These are phyloP conservation scores for Phalaenopsis aphrodite DNA, from an alignment of 106 monocot species.

Conservation along the genomic window DNA sequence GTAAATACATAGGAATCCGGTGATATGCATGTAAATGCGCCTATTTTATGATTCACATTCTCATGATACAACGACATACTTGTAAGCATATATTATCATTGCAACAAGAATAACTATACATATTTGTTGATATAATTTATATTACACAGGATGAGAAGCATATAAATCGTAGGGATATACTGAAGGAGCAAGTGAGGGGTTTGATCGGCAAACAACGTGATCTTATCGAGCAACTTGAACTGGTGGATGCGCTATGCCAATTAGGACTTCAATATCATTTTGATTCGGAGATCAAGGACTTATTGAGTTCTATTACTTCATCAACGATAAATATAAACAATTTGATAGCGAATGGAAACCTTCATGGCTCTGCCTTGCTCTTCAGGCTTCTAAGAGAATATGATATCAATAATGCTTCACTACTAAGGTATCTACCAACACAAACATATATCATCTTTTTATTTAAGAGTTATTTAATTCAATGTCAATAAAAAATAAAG, in stretches of 20 bases:
- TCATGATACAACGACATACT: no score
- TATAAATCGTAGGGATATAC: neutral
- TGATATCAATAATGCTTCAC: neutral
- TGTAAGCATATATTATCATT: neutral
- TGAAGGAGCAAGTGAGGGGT: constrained; percentile 14
- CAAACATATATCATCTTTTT: no score
- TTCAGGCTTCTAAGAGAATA: constrained; percentile 31
- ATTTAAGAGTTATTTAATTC: no score
- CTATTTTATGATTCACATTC: no score
- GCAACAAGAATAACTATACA: neutral
- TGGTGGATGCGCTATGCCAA: constrained; percentile 14
- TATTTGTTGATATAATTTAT: no score
- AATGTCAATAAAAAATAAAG: no score
- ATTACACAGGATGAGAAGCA: neutral
- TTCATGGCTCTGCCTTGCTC: constrained; percentile 11
- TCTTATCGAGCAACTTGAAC: constrained; percentile 5
- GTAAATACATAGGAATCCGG: no score
- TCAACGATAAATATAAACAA: neutral
- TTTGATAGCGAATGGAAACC: neutral
- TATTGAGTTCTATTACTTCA: neutral
- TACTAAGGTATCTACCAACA: neutral
- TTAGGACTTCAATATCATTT: constrained; percentile 31
- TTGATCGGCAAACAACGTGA: neutral
- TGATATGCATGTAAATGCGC: no score
- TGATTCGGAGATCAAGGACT: constrained; percentile 19